phyloP scores from a whole-genome alignment of 2,329 filamentous ascomycete genomes.

The Alternaria rosae region DNA sequence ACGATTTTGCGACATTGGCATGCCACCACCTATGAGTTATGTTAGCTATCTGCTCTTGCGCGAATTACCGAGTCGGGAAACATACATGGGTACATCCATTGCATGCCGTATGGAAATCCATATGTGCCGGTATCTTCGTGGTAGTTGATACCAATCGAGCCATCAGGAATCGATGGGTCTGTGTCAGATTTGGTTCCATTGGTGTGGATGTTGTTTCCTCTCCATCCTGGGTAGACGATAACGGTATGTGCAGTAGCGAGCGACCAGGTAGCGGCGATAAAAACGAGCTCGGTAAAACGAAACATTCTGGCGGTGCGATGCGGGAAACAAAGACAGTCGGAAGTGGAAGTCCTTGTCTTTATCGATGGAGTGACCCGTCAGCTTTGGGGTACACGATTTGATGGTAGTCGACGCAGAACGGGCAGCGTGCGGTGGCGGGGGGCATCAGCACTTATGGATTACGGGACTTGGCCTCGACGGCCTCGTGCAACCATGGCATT shows the following conservation, averaged over 20 bases:
- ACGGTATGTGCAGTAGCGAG: slow-evolving; percentile 75
- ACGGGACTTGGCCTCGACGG: slow-evolving; percentile 18
- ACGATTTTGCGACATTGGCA: slow-evolving; percentile 77
- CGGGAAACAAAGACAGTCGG: neutral
- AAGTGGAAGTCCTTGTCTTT: slow-evolving; percentile 14
- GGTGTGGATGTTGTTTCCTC: slow-evolving; percentile 84
- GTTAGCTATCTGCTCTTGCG: slow-evolving; percentile 14
- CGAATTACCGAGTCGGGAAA: slow-evolving; percentile 17
- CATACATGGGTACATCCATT: slow-evolving; percentile 95
- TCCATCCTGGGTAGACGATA: slow-evolving; percentile 83
- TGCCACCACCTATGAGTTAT: slow-evolving; percentile 75
- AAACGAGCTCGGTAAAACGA: slow-evolving; percentile 43
- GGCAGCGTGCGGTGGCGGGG: slow-evolving; percentile 37
- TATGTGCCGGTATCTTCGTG: slow-evolving; percentile 57
- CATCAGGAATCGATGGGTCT: slow-evolving; percentile 44
- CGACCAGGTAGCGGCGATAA: slow-evolving; percentile 45
- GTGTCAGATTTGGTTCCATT: slow-evolving; percentile 66
- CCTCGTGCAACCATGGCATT: slow-evolving; percentile 31
- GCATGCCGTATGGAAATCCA: slow-evolving; percentile 84
- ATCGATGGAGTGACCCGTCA: slow-evolving; percentile 10
- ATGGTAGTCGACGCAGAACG: slow-evolving; percentile 23
- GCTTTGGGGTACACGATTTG: slow-evolving; percentile 11
- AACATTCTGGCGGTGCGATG: slow-evolving; percentile 36
- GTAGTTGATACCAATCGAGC: slow-evolving; percentile 56
- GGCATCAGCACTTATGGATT: slow-evolving; percentile 36